A percentile compares a stretch with the other conserved stretches of the same genome.
Conservation (phyloP, 228 moss, liverwort and hornwort species). For the Sphagnum fallax region DNA sequence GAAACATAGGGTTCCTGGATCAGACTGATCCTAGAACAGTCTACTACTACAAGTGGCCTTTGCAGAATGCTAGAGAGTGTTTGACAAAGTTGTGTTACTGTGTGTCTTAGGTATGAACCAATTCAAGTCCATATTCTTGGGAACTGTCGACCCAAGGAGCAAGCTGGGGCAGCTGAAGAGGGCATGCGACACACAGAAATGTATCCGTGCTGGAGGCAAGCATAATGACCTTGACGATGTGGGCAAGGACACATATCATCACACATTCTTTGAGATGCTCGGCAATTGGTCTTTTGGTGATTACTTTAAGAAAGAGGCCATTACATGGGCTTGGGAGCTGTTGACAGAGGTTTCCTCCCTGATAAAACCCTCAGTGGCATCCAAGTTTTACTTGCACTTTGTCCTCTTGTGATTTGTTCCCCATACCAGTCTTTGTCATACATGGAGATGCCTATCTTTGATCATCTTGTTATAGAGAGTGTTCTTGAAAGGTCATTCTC, state of each 20-base stretch:
- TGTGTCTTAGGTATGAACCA: slow-evolving; percentile 48
- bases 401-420: too few relatives aligned
- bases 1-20: background rate
- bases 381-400: too few relatives aligned
- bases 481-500: too few relatives aligned
- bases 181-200: slow-evolving; percentile 59
- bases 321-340: slow-evolving; percentile 60
- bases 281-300: slow-evolving; percentile 68
- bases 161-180: slow-evolving; percentile 47
- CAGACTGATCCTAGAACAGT: background rate
- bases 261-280: slow-evolving; percentile 64
- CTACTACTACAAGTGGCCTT: background rate
- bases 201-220: slow-evolving; percentile 62
- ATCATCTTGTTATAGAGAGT: too few relatives aligned
- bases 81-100: background rate
- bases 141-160: slow-evolving; percentile 45
- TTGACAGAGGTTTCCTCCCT: slow-evolving; percentile 29
- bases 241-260: slow-evolving; percentile 59
- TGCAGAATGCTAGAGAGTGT: background rate
- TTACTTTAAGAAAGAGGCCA: slow-evolving; percentile 62
- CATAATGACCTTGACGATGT: slow-evolving; percentile 68
- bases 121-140: slow-evolving; percentile 57
- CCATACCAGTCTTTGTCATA: too few relatives aligned
- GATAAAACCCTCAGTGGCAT: too few relatives aligned
- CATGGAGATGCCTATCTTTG: too few relatives aligned